These are phyloP conservation scores for Pyracantha coccinea DNA, from an alignment of 331 rosid species.

Conservation along the genomic window DNA sequence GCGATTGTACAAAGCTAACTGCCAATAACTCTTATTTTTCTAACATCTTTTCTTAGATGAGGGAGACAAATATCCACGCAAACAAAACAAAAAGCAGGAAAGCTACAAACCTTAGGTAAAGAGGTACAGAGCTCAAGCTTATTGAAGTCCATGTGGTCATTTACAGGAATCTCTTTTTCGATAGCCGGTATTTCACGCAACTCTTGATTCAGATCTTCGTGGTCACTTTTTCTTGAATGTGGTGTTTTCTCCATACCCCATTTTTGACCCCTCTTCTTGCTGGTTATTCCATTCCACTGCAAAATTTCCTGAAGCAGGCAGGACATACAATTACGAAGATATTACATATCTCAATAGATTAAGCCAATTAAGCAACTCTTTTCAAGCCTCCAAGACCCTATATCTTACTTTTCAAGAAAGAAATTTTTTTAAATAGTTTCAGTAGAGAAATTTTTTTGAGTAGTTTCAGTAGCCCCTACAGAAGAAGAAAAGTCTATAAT, in stretches of 20 bases:
- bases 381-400: not conserved
- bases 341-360: not conserved
- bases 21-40: not conserved
- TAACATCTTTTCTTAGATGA: not conserved
- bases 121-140: conserved; percentile 49
- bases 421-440: not conserved
- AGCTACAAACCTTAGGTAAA: conserved; percentile 64
- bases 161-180: conserved; percentile 29
- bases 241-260: conserved; percentile 77
- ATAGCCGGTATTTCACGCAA: conserved; percentile 11
- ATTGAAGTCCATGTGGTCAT: conserved; percentile 41
- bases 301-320: conserved; percentile 55
- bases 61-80: conserved; percentile 4
- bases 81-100: conserved; percentile 2
- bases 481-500: not conserved
- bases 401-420: not conserved
- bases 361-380: not conserved
- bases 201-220: conserved; percentile 29
- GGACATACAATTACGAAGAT: conserved; percentile 7
- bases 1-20: not conserved
- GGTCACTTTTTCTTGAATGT: conserved; percentile 30
- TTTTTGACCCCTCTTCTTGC: conserved; percentile 87
- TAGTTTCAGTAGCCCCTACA: not conserved
- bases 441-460: not conserved
- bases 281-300: conserved; percentile 87